A percentile compares a stretch with the other conserved stretches of the same genome.
Evolutionary conservation across 768 basidiomycete genomes (phyloP).

Genomic region (Saitozyma sp.): DNA sequence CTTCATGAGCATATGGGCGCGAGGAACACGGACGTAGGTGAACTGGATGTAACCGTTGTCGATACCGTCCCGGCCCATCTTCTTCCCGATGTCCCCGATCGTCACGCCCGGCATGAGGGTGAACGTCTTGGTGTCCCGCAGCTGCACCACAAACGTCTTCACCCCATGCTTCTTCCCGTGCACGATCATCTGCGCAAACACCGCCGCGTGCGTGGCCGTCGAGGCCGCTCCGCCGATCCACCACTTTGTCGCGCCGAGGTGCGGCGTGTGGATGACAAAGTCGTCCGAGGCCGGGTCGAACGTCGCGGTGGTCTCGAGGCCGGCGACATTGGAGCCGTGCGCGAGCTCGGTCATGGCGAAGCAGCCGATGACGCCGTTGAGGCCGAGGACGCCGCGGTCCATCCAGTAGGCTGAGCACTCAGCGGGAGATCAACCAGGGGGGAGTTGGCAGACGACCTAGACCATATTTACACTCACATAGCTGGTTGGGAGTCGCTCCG

Average conservation of each 20-base stretch:
- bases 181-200: conserved; percentile 55
- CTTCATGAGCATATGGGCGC: conserved; percentile 57
- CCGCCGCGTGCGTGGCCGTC: conserved; percentile 56
- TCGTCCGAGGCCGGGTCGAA: conserved; percentile 54
- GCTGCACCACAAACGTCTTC: conserved; percentile 56
- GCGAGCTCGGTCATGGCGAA: conserved; percentile 52
- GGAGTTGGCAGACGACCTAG: no score
- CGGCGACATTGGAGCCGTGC: conserved; percentile 56
- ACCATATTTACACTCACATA: conserved; percentile 30
- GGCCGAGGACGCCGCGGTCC: conserved; percentile 53
- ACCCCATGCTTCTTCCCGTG: conserved; percentile 55
- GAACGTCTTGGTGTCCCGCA: conserved; percentile 54
- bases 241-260: conserved; percentile 56
- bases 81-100: conserved; percentile 57
- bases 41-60: conserved; percentile 55
- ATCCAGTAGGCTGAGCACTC: conserved; percentile 52
- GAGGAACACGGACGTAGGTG: conserved; percentile 55
- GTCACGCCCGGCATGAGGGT: conserved; percentile 53
- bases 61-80: conserved; percentile 56
- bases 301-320: conserved; percentile 56
- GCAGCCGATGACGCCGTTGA: conserved; percentile 56
- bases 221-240: conserved; percentile 57
- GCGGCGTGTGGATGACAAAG: conserved; percentile 56
- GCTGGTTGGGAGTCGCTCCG: conserved; percentile 54
- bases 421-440: not conserved